These are phyloP conservation scores for Phanerochaete carnosa DNA, from an alignment of 768 basidiomycete genomes.

Conservation along the genomic window DNA sequence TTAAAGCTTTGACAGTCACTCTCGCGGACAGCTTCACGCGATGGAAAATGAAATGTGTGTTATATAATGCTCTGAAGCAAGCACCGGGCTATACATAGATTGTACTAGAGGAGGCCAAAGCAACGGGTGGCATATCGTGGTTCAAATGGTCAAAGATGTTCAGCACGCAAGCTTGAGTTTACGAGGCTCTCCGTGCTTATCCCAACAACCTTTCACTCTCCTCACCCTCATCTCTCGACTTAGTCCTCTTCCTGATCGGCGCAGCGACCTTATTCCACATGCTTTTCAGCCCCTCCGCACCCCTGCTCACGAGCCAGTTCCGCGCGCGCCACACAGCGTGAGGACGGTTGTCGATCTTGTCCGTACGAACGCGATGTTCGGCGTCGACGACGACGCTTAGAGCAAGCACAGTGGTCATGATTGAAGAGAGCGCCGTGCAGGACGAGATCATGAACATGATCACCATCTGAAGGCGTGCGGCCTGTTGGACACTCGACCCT, in stretches of 20 bases:
- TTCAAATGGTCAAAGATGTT: too few relatives aligned
- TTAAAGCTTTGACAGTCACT: too few relatives aligned
- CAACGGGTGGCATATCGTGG: too few relatives aligned
- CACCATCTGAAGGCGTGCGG: slow-evolving; percentile 85
- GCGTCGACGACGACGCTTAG: slow-evolving; percentile 64
- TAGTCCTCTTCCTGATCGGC: neutral
- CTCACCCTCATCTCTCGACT: slow-evolving; percentile 8
- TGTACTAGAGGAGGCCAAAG: too few relatives aligned
- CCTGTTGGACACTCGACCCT: slow-evolving; percentile 80
- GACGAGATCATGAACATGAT: slow-evolving; percentile 94
- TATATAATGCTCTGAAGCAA: too few relatives aligned
- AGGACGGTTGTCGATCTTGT: slow-evolving; percentile 47
- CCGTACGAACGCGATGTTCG: slow-evolving; percentile 62
- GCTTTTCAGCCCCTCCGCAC: slow-evolving; percentile 13
- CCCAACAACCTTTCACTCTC: slow-evolving; percentile 23
- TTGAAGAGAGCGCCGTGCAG: slow-evolving; percentile 66
- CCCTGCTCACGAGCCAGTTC: slow-evolving; percentile 25
- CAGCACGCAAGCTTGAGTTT: too few relatives aligned
- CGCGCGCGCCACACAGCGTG: slow-evolving; percentile 25
- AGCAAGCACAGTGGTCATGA: slow-evolving; percentile 57
- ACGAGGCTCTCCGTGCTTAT: too few relatives aligned
- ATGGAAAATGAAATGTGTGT: too few relatives aligned
- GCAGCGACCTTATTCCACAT: neutral
- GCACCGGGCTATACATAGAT: too few relatives aligned
- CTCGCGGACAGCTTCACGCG: too few relatives aligned